phyloP scores from a whole-genome alignment of 2,329 filamentous ascomycete genomes.

The Diplodia seriata region DNA sequence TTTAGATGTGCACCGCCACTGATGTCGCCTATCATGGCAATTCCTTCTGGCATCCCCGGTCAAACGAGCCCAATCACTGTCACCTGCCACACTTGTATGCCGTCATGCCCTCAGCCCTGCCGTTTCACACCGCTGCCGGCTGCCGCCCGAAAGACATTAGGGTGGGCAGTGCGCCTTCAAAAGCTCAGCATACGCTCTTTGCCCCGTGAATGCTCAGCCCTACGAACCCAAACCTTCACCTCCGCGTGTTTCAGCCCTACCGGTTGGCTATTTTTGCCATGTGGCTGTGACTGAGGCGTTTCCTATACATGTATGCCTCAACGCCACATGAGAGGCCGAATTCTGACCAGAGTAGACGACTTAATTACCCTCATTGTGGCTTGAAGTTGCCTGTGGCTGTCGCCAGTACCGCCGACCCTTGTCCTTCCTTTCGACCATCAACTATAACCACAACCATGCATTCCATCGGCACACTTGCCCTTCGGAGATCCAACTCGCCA shows the following conservation, averaged over 20 bases:
- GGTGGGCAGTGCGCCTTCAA: constrained; percentile 19
- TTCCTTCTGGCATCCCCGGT: neutral
- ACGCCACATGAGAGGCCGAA: constrained; percentile 14
- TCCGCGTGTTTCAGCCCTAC: constrained; percentile 7
- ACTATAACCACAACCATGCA: constrained; percentile 12
- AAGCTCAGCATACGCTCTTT: constrained; percentile 4
- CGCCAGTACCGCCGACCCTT: constrained; percentile 10
- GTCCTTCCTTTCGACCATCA: constrained; percentile 10
- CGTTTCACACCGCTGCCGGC: constrained; percentile 5
- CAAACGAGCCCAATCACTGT: constrained; percentile 4
- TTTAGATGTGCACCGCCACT: neutral
- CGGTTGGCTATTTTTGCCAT: constrained; percentile 21
- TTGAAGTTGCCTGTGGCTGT: constrained; percentile 23
- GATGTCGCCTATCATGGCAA: neutral
- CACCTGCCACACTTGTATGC: constrained; percentile 6
- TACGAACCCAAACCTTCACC: constrained; percentile 16
- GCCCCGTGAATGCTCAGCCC: constrained; percentile 23
- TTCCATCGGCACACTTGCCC: constrained; percentile 15
- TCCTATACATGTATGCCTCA: constrained; percentile 22
- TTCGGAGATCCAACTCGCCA: constrained; percentile 9
- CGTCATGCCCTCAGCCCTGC: constrained; percentile 22
- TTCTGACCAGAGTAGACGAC: constrained; percentile 12
- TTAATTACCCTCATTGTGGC: constrained; percentile 12
- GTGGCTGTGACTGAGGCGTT: constrained; percentile 27
- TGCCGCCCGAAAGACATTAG: constrained; percentile 1